These are phyloP conservation scores for Mycena floridula DNA, from an alignment of 768 basidiomycete genomes.

Conservation along the genomic window DNA sequence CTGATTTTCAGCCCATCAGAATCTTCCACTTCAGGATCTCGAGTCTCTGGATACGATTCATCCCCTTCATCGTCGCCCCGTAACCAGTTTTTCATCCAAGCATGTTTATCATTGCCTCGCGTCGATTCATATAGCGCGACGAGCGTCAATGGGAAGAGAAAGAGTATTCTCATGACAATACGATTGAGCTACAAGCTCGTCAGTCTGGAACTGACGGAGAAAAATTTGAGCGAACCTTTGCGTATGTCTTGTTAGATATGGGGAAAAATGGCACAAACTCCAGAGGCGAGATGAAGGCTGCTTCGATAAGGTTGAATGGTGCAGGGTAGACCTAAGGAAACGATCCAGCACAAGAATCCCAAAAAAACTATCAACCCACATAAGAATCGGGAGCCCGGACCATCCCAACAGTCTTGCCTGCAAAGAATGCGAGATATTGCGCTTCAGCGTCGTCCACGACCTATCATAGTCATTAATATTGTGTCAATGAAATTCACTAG, in stretches of 20 bases:
- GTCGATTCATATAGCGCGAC: conserved; percentile 77
- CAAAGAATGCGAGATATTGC: conserved; percentile 88
- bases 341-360: too few species aligned
- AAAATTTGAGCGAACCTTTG: conserved; percentile 30
- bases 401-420: conserved; percentile 80
- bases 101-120: conserved; percentile 37
- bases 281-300: conserved; percentile 72
- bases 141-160: conserved; percentile 68
- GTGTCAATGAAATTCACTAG: too few species aligned
- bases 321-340: conserved; percentile 65
- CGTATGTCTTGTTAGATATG: conserved; percentile 50
- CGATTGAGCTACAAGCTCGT: conserved; percentile 55
- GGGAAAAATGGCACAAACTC: conserved; percentile 62
- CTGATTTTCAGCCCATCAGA: conserved; percentile 62
- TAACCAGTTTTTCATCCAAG: conserved; percentile 70
- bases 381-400: conserved; percentile 82
- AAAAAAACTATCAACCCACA: conserved; percentile 24
- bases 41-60: conserved; percentile 43
- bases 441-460: conserved; percentile 82
- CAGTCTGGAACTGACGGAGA: neutral
- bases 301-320: conserved; percentile 88
- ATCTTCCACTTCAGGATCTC: conserved; percentile 57
- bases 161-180: conserved; percentile 69
- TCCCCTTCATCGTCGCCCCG: conserved; percentile 51
- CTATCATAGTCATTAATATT: conserved; percentile 38